Conservation (phyloP, 805 yeast species). For the Monosporozyma aquatica region DNA sequence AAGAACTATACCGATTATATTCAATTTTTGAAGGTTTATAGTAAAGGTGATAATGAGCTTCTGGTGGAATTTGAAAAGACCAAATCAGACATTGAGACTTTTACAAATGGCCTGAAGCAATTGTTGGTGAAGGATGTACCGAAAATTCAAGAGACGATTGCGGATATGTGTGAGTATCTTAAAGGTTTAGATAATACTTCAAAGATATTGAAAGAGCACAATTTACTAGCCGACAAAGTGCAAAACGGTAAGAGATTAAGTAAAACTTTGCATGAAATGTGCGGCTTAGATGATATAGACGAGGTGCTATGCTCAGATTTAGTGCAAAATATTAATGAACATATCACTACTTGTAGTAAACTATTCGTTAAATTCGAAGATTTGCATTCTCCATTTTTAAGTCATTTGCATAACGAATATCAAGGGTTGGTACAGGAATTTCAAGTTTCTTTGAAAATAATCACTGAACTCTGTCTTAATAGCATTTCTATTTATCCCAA, state of each 20-base stretch:
- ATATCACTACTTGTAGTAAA: conserved; percentile 8
- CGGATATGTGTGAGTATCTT: conserved; percentile 23
- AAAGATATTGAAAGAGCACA: conserved; percentile 13
- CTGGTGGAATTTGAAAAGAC: conserved; percentile 19
- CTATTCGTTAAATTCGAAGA: conserved; percentile 10
- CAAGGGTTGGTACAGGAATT: conserved; percentile 25
- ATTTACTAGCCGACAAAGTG: conserved; percentile 12
- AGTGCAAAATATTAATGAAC: conserved; percentile 9
- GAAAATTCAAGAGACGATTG: conserved; percentile 17
- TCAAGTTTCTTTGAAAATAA: conserved; percentile 22
- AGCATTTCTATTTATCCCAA: conserved; percentile 9
- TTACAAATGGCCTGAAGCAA: conserved; percentile 15
- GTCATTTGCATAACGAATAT: conserved; percentile 24
- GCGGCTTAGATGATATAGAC: conserved; percentile 19
- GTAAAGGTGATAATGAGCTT: conserved; percentile 16
- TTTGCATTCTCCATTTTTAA: conserved; percentile 22
- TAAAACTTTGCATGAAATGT: conserved; percentile 20
- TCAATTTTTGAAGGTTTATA: conserved; percentile 20
- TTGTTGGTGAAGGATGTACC: conserved; percentile 17
- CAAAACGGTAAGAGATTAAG: conserved; percentile 17
- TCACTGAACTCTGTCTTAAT: conserved; percentile 21
- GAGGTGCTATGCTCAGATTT: conserved; percentile 14
- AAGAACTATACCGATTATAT: conserved; percentile 21
- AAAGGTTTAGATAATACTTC: conserved; percentile 20
- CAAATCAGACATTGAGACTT: conserved; percentile 17